phyloP scores from a whole-genome alignment of 2,329 filamentous ascomycete genomes.

The Diatrype stigma region DNA sequence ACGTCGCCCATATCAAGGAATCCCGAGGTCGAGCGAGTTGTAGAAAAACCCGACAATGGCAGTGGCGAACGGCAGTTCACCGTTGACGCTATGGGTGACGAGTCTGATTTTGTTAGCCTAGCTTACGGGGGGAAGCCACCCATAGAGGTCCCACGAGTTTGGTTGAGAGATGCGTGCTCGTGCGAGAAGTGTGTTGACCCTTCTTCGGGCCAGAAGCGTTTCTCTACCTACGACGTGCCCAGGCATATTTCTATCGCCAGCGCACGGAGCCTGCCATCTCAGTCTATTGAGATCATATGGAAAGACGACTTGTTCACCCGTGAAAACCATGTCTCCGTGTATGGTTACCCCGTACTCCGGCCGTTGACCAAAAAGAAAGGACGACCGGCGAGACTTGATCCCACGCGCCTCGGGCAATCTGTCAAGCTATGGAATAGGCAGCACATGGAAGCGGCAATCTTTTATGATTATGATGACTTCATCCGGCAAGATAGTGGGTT shows the following conservation, averaged over 20 bases:
- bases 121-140: not conserved
- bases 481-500: constrained; percentile 58
- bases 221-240: constrained; percentile 62
- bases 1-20: too few relatives aligned
- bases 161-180: constrained; percentile 54
- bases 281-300: constrained; percentile 58
- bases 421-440: constrained; percentile 23
- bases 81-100: not conserved
- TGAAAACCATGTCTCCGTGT: constrained; percentile 29
- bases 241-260: constrained; percentile 32
- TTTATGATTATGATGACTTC: constrained; percentile 68
- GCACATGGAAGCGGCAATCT: constrained; percentile 39
- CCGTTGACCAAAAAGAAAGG: too few relatives aligned
- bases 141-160: constrained; percentile 13
- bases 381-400: too few relatives aligned
- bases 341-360: too few relatives aligned
- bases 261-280: constrained; percentile 27
- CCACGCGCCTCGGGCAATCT: too few relatives aligned
- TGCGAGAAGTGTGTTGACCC: constrained; percentile 55
- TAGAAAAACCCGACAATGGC: not conserved
- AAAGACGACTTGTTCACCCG: constrained; percentile 35
- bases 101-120: not conserved
- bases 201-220: constrained; percentile 59
- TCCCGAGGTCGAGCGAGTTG: not conserved
- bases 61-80: not conserved